Evolutionary conservation across 768 basidiomycete genomes (phyloP), one percentile per base, ranked within the genome.

Genomic region (Astraeus odoratus): DNA sequence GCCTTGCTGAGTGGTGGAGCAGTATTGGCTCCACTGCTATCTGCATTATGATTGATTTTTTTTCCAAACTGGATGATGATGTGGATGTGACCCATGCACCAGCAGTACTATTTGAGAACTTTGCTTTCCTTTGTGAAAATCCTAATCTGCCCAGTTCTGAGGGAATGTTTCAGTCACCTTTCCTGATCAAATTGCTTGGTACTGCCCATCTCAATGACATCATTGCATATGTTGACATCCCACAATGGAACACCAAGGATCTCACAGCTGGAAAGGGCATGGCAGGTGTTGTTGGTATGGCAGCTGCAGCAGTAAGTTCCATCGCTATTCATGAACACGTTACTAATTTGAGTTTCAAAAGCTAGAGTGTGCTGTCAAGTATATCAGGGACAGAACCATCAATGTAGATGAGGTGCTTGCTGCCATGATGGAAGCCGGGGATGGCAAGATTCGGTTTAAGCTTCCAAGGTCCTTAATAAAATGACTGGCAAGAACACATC

Each of bases 381-480:
- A 40, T n/a, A 43, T 48, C 22, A n/a, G n/a, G 29, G 29, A 39
- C 12, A 18, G 13, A 4, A 38, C 24, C 25, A 37, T 39, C 33
- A 12, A 20, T 36, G 24, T 41, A 13, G 27, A 43, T 16, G 13
- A 34, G 23, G 44, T 45, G n/a, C 22, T 38, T 8, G 36, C 40
- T 10, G 35, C 33, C 5, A 19, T 36, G 19, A 9, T 29, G 7
- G 13, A 25, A 9, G 18, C 19, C n/a, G 8, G 31, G 13, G 37
- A 40, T 3, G 4, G 31, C 18, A 38, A 42, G 33, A 43, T 41
- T n/a, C 22, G 35, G 15, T 13, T 39, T 37, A 50, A 42, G 31
- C 41, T 50, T 2, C 10, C 18, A 42, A 47, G 30, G 41, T 46
- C 2, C 45, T 47, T 26, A 50, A 50, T 26, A 35, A 50, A 31